These are phyloP conservation scores for Cylindricascospora bacillispora DNA, from an alignment of 1,139 yeast species.

Conservation along the genomic window DNA sequence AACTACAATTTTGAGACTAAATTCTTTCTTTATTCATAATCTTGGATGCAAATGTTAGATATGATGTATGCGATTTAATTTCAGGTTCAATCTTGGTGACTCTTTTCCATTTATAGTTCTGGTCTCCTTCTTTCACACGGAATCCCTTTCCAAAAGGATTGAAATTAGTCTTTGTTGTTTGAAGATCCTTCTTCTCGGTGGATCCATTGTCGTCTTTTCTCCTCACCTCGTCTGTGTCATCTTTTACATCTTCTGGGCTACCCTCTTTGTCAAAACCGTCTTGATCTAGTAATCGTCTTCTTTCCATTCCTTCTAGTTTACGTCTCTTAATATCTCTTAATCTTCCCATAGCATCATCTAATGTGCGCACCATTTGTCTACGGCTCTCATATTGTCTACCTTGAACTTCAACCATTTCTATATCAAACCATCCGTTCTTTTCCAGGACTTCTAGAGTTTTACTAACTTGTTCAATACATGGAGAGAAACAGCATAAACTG, in stretches of 20 bases:
- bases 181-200: conserved; percentile 17
- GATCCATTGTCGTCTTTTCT: conserved; percentile 6
- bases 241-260: conserved; percentile 4
- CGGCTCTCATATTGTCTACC: conserved; percentile 86
- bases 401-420: conserved; percentile 88
- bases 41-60: conserved; percentile 73
- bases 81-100: conserved; percentile 77
- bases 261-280: conserved; percentile 18
- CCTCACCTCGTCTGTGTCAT: conserved; percentile 12
- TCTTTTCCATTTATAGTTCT: conserved; percentile 61
- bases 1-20: conserved; percentile 6
- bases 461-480: conserved; percentile 94
- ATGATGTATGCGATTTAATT: conserved; percentile 87
- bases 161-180: conserved; percentile 40
- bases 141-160: conserved; percentile 80
- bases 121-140: conserved; percentile 80
- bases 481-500: conserved; percentile 86
- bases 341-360: conserved; percentile 71
- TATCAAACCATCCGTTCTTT: conserved; percentile 69
- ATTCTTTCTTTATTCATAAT: conserved; percentile 14
- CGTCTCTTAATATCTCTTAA: conserved; percentile 69
- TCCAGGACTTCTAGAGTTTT: conserved; percentile 68
- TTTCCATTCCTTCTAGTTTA: conserved; percentile 61
- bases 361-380: conserved; percentile 70
- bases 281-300: conserved; percentile 32